Evolutionary conservation across 139 green algal species (phyloP), one percentile per base, ranked within the genome.

Genomic region (Zygnema circumcarinatum): DNA sequence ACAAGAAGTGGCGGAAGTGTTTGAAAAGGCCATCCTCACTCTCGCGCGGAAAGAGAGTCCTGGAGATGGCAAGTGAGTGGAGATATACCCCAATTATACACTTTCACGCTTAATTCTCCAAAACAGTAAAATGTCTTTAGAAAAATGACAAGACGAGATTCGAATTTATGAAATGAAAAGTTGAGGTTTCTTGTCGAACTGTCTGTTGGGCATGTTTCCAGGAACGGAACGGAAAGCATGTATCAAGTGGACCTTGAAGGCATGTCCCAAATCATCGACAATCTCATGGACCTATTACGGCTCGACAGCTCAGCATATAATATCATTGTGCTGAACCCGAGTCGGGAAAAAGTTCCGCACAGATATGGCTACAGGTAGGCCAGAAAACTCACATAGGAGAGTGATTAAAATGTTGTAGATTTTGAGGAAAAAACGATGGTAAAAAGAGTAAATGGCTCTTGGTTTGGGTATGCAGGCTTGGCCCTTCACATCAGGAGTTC

Each of bases 241-340:
- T 73, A 38, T n/a, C 91, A 95, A 92, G 93, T 96, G n/a, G 94
- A 96, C 81, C 92, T 92, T 0, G 0, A 67, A 16, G 90, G 90
- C 69, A 88, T 96, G 80, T 93, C 94, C 84, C 38, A 53, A 0
- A 90, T 96, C 41, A 74, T 96, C 0, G 86, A 94, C 87, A 87
- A 88, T 81, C 94, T 96, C n/a, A 1, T 95, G 2, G 29, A 53
- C 11, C 67, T 76, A 0, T 79, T 96, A 42, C 91, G 93, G 16
- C 62, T 96, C 29, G 40, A 88, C 33, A 40, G 29, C 78, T 20
- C 1, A 11, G 86, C 78, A 1, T 88, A 87, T 67, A 87, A 90
- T 79, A 42, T 90, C 1, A 1, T 90, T 2, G 32, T 87, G 16
- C 69, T 90, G 47, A 87, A 90, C 39, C 86, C 79, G 0, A 85